Evolutionary conservation across 139 green algal species (phyloP).

Genomic region (Volvox reticuliferus): DNA sequence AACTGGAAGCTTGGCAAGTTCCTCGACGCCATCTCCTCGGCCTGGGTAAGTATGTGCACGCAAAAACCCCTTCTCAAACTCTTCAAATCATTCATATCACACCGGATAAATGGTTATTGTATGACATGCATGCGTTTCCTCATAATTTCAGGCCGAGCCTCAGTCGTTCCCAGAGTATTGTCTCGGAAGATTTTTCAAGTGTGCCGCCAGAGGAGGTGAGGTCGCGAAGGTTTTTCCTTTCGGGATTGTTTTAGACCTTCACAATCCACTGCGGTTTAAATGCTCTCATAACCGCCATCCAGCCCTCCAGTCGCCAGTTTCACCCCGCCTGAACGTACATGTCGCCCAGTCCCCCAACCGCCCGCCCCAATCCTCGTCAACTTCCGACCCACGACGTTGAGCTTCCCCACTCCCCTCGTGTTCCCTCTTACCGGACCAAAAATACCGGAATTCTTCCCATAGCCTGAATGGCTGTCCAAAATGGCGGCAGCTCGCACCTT

Average conservation of each 20-base stretch:
- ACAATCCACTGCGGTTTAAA: neutral
- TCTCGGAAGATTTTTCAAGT: slow-evolving; percentile 12
- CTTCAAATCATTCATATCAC: neutral
- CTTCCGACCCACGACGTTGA: neutral
- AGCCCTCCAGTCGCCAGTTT: neutral
- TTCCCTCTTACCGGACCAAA: too few species aligned
- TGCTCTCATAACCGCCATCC: neutral
- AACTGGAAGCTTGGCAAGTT: neutral
- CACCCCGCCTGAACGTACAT: neutral
- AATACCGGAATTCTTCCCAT: neutral
- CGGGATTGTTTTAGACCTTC: neutral
- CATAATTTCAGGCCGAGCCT: neutral
- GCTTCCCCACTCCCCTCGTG: neutral
- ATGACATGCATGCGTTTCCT: neutral
- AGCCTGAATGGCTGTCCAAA: slow-evolving; percentile 31
- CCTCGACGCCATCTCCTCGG: neutral
- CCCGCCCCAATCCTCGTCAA: neutral
- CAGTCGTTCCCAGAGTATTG: slow-evolving; percentile 12
- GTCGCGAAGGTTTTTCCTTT: neutral
- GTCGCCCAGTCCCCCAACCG: neutral
- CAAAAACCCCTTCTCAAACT: neutral
- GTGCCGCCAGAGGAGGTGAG: slow-evolving; percentile 22
- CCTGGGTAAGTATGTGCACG: neutral
- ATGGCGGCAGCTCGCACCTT: slow-evolving; percentile 12
- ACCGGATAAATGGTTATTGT: neutral